These are phyloP conservation scores for Hymenoscyphus albidus DNA, from an alignment of 2,329 filamentous ascomycete genomes.

Conservation along the genomic window DNA sequence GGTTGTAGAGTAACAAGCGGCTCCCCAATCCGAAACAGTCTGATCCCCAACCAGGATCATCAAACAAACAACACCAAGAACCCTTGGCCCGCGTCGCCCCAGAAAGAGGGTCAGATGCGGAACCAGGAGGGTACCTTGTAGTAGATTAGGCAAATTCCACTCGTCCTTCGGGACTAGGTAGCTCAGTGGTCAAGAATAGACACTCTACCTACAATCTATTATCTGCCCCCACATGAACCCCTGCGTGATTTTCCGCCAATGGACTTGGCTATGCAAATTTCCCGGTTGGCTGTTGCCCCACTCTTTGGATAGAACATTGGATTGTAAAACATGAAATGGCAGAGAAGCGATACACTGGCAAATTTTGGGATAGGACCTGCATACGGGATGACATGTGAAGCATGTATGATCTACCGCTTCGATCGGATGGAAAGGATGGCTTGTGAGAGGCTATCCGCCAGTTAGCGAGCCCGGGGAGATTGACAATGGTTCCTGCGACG, in stretches of 20 bases:
- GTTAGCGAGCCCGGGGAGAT: background rate
- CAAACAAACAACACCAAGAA: conserved; percentile 1
- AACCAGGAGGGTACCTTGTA: no score
- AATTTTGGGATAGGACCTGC: background rate
- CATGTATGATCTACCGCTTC: conserved; percentile 10
- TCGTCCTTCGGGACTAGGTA: no score
- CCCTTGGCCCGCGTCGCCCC: no score
- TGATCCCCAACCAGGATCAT: background rate
- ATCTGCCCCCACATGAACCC: background rate
- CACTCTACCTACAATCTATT: no score
- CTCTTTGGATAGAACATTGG: no score
- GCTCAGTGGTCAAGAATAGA: no score
- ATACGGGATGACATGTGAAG: background rate
- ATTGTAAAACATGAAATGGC: no score
- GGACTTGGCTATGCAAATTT: background rate
- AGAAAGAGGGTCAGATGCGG: no score
- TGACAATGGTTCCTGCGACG: background rate
- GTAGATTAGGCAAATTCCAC: no score
- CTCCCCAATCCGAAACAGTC: background rate
- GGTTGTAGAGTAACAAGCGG: no score
- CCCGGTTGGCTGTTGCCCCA: no score
- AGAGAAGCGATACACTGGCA: background rate
- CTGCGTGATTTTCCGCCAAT: conserved; percentile 7
- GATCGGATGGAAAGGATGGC: background rate
- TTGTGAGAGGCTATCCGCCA: background rate